Evolutionary conservation across 2,329 filamentous ascomycete species (phyloP).

Genomic region (Calonectria hongkongensis): DNA sequence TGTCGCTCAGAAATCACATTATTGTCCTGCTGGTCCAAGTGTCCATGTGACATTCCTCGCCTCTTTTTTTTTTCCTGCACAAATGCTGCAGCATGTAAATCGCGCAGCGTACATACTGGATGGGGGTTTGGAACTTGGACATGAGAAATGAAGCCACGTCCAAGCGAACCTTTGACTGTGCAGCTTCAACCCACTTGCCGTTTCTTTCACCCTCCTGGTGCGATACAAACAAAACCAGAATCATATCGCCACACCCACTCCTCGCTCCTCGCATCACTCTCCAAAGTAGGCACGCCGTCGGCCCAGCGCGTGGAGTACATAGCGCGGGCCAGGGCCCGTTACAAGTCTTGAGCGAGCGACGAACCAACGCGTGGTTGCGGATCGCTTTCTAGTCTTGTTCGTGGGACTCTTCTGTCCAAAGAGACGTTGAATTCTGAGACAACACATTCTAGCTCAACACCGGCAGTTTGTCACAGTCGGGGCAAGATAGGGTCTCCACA

Average conservation of each 20-base stretch:
- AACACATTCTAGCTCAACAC: slow-evolving; percentile 27
- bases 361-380: slow-evolving; percentile 17
- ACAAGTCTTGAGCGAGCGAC: slow-evolving; percentile 9
- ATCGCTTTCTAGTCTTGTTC: slow-evolving; percentile 32
- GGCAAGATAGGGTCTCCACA: slow-evolving; percentile 34
- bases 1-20: slow-evolving; percentile 38
- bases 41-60: slow-evolving; percentile 24
- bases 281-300: slow-evolving; percentile 23
- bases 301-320: slow-evolving; percentile 2
- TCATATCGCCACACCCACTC: background rate
- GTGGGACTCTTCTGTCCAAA: slow-evolving; percentile 26
- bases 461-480: slow-evolving; percentile 36
- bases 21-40: slow-evolving; percentile 10
- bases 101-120: slow-evolving; percentile 31
- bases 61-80: slow-evolving; percentile 5
- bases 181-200: slow-evolving; percentile 25
- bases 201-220: slow-evolving; percentile 7
- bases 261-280: slow-evolving; percentile 15
- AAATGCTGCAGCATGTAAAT: slow-evolving; percentile 38
- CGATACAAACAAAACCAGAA: background rate
- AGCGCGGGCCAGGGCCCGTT: slow-evolving; percentile 30
- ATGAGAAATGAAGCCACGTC: slow-evolving; percentile 24
- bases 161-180: slow-evolving; percentile 34
- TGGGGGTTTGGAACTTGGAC: slow-evolving; percentile 18
- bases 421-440: slow-evolving; percentile 37